Percentiles rank a stretch among this genome's conserved stretches.
phyloP scores from a whole-genome alignment of 495 filamentous ascomycete species.

The Penicillium psychrofluorescens region DNA sequence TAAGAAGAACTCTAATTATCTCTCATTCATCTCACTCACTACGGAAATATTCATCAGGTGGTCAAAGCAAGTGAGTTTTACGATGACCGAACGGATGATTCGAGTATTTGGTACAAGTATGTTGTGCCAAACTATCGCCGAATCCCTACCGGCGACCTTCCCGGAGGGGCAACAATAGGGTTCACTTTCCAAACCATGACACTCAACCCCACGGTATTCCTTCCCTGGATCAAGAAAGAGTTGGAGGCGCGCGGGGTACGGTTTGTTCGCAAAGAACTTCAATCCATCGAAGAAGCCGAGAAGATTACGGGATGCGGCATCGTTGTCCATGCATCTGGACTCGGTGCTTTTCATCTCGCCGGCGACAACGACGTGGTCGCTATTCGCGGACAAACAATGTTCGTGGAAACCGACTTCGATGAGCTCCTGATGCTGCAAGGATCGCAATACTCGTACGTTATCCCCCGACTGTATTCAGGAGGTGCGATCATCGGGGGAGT shows the following conservation, averaged over 20 bases:
- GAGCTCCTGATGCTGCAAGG: constrained; percentile 9
- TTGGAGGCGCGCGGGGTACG: constrained; percentile 3
- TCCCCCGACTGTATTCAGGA: constrained; percentile 9
- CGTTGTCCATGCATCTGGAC: constrained; percentile 9
- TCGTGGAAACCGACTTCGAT: constrained; percentile 7
- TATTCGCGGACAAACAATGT: constrained; percentile 14
- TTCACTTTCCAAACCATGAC: constrained; percentile 10
- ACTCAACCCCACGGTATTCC: constrained; percentile 5
- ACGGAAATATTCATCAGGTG: not conserved
- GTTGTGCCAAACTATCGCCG: constrained; percentile 8
- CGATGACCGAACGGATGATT: constrained; percentile 11
- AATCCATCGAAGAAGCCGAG: constrained; percentile 4
- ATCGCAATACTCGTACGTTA: constrained; percentile 12
- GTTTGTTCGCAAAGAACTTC: constrained; percentile 4
- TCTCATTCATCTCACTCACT: not conserved
- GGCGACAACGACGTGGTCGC: constrained; percentile 6
- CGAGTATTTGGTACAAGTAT: constrained; percentile 12
- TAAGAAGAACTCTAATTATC: not conserved
- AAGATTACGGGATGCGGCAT: constrained; percentile 1
- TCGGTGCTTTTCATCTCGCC: constrained; percentile 6
- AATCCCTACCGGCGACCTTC: constrained; percentile 1
- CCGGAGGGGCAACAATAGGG: constrained; percentile 1
- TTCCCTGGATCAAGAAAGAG: constrained; percentile 11
- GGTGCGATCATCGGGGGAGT: constrained; percentile 12
- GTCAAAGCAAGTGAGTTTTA: constrained; percentile 11